Evolutionary conservation across 352 stramenopile genomes (phyloP).

Genomic region (Phytopythium kandeliae): DNA sequence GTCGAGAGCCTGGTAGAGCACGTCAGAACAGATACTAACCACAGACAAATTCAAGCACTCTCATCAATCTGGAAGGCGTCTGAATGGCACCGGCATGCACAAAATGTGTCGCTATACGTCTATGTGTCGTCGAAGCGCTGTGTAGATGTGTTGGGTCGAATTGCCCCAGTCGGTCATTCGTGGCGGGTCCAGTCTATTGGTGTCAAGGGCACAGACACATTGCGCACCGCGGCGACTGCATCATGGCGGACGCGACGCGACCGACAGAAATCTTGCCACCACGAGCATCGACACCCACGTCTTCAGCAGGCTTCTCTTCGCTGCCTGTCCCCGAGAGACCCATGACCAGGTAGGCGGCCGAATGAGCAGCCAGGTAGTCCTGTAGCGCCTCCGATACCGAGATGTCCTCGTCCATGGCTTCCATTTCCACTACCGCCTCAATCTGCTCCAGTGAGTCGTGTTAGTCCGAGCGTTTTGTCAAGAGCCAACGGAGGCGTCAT

Average conservation of each 20-base stretch:
- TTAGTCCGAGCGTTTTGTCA: background rate
- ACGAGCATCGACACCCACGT: background rate
- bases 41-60: too few species aligned
- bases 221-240: conserved; percentile 48
- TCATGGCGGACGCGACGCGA: conserved; percentile 33
- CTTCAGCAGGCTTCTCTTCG: background rate
- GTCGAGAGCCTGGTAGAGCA: too few species aligned
- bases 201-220: conserved; percentile 42
- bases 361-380: conserved; percentile 27
- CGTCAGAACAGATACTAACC: too few species aligned
- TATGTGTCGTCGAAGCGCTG: too few species aligned
- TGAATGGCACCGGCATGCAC: too few species aligned
- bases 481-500: too few species aligned
- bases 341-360: conserved; percentile 44
- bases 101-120: too few species aligned
- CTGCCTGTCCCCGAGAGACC: conserved; percentile 24
- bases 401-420: conserved; percentile 24
- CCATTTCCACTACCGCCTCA: conserved; percentile 28
- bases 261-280: conserved; percentile 16
- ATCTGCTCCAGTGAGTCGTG: conserved; percentile 11
- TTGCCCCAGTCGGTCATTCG: too few species aligned
- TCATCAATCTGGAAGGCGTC: too few species aligned
- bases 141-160: too few species aligned
- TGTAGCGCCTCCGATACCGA: conserved; percentile 55
- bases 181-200: too few species aligned